Conservation (phyloP, 495 filamentous ascomycete species). For the Xylaria grammica region DNA sequence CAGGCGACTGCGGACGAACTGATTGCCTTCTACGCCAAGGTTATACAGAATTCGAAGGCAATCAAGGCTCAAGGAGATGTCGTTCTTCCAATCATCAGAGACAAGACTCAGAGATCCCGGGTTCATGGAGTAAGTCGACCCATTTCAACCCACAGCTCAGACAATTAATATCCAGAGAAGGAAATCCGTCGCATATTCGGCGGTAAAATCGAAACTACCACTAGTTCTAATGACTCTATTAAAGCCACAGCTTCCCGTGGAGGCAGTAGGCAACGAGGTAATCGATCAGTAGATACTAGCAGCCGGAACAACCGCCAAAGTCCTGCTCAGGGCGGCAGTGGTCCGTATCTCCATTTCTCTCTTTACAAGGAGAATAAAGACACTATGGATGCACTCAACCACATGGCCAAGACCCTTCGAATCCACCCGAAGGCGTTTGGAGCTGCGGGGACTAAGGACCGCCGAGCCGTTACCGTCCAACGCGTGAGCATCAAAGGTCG, state of each 20-base stretch:
- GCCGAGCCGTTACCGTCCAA: constrained; percentile 86
- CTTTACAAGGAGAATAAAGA: constrained; percentile 98
- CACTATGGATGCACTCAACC: constrained; percentile 88
- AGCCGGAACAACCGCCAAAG: constrained; percentile 34
- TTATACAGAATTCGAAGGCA: constrained; percentile 22
- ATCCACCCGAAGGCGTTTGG: constrained; percentile 72
- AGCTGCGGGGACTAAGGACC: constrained; percentile 94
- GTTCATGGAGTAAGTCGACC: constrained; percentile 45
- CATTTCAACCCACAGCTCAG: neutral
- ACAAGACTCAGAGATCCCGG: constrained; percentile 43
- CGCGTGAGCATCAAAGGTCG: constrained; percentile 75
- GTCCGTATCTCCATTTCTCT: constrained; percentile 87
- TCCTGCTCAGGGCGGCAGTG: constrained; percentile 49
- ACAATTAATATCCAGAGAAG: constrained; percentile 30
- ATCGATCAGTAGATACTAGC: constrained; percentile 41
- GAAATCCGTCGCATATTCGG: constrained; percentile 54
- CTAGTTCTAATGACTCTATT: constrained; percentile 37
- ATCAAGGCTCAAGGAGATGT: constrained; percentile 30
- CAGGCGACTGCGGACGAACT: constrained; percentile 38
- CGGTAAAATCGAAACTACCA: constrained; percentile 39
- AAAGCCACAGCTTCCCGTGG: constrained; percentile 40
- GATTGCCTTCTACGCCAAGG: constrained; percentile 38
- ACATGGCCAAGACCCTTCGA: constrained; percentile 70
- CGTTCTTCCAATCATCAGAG: constrained; percentile 42
- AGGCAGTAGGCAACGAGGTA: constrained; percentile 41